These are phyloP conservation scores for Leptodontidium sp. DNA, from an alignment of 2,329 filamentous ascomycete species.

Conservation along the genomic window DNA sequence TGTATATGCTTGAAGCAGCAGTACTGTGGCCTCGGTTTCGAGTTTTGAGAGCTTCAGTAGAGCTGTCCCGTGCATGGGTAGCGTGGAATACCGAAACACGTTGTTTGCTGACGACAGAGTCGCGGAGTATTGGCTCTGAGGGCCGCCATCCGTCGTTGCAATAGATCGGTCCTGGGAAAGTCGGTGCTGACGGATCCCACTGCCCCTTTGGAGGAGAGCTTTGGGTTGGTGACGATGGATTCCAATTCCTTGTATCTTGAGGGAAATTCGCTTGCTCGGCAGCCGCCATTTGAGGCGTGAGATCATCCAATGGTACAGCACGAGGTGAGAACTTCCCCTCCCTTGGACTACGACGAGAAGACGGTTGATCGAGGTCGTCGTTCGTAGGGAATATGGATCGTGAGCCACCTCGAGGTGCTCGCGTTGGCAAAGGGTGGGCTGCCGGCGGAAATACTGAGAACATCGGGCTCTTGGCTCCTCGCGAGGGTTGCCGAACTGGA, in stretches of 20 bases:
- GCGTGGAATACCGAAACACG: conserved; percentile 23
- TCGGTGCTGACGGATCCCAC: conserved; percentile 14
- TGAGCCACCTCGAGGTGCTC: conserved; percentile 26
- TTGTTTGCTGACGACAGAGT: conserved; percentile 27
- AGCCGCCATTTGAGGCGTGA: conserved; percentile 18
- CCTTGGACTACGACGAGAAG: conserved; percentile 25
- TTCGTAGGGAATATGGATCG: conserved; percentile 31
- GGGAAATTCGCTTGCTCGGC: conserved; percentile 27
- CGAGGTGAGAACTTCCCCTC: conserved; percentile 7
- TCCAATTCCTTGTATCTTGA: conserved; percentile 32
- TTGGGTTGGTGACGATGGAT: conserved; percentile 22
- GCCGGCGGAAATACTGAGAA: conserved; percentile 16
- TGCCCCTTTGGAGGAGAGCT: conserved; percentile 27
- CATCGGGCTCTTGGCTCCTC: conserved; percentile 10
- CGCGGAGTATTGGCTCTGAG: conserved; percentile 21
- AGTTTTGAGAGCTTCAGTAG: neutral
- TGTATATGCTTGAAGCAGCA: conserved; percentile 36
- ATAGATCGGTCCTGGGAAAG: conserved; percentile 8
- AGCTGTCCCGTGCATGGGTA: neutral
- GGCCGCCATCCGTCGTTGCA: conserved; percentile 5
- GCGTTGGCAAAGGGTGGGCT: conserved; percentile 4
- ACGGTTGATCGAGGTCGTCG: conserved; percentile 19
- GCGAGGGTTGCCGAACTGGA: neutral
- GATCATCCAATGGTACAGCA: conserved; percentile 27
- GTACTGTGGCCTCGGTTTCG: conserved; percentile 21